Conservation (phyloP, 495 filamentous ascomycete genomes). For the Podospora anserina region DNA sequence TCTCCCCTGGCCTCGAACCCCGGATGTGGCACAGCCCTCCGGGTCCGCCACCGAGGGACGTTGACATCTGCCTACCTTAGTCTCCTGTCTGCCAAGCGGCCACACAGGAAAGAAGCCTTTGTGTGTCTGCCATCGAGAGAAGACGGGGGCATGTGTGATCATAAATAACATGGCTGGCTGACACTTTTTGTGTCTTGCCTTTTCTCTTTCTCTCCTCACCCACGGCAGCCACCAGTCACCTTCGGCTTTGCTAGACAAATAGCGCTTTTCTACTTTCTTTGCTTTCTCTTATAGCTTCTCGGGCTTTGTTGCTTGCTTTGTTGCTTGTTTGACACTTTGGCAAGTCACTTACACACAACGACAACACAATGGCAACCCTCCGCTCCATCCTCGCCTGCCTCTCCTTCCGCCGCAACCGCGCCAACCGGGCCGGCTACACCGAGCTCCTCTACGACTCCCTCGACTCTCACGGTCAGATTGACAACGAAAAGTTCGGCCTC, state of each 20-base stretch:
- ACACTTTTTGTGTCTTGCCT: not conserved
- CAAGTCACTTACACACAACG: not conserved
- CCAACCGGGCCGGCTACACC: conserved; percentile 14
- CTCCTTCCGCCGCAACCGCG: conserved; percentile 9
- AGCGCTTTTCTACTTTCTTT: conserved; percentile 1
- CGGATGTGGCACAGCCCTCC: not conserved
- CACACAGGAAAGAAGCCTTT: not conserved
- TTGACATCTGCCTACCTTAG: not conserved
- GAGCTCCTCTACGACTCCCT: conserved; percentile 21
- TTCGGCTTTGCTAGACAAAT: conserved; percentile 1
- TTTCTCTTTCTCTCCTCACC: conserved; percentile 8
- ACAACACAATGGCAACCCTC: conserved; percentile 16
- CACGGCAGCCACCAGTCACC: conserved; percentile 6
- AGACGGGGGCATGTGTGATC: not conserved
- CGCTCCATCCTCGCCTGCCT: conserved; percentile 23
- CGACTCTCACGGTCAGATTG: not conserved
- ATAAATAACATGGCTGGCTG: not conserved
- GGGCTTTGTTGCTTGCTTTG: not conserved
- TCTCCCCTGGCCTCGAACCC: not conserved
- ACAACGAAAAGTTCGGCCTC: conserved; percentile 1
- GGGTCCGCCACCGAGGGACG: not conserved
- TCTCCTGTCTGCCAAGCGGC: not conserved
- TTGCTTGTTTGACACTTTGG: conserved; percentile 5
- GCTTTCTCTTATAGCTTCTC: not conserved
- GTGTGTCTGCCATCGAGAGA: not conserved